These are phyloP conservation scores for Linnemannia exigua DNA, from an alignment of 192 early-diverging fungal genomes.

Conservation along the genomic window DNA sequence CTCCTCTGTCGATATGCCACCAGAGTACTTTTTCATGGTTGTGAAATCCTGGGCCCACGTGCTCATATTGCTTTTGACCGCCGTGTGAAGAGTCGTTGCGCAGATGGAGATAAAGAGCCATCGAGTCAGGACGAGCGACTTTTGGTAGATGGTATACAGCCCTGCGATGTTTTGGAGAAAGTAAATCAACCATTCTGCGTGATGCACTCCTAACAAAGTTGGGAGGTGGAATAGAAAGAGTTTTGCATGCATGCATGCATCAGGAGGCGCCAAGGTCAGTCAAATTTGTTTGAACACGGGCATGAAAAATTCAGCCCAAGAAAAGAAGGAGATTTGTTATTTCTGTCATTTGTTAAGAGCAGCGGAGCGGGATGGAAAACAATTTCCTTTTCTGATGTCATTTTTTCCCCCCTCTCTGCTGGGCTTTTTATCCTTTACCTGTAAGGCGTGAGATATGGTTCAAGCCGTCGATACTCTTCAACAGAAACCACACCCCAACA, in stretches of 20 bases:
- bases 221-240: too few relatives aligned
- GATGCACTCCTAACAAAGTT: neutral
- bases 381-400: neutral
- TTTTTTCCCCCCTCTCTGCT: too few relatives aligned
- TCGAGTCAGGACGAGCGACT: neutral
- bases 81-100: neutral
- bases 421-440: neutral
- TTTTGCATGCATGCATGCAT: too few relatives aligned
- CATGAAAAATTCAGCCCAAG: too few relatives aligned
- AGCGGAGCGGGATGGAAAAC: too few relatives aligned
- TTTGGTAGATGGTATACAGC: neutral
- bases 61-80: neutral
- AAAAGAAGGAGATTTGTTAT: too few relatives aligned
- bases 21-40: too few relatives aligned
- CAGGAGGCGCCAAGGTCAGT: too few relatives aligned
- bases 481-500: neutral
- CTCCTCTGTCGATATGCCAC: neutral
- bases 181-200: too few relatives aligned
- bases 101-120: neutral
- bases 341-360: too few relatives aligned
- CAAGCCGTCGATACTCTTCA: neutral
- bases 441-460: neutral
- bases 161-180: neutral
- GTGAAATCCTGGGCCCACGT: neutral
- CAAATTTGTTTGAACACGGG: too few relatives aligned